These are phyloP conservation scores for Neoboletus subvelutipes DNA, from an alignment of 768 basidiomycete species.

Conservation along the genomic window DNA sequence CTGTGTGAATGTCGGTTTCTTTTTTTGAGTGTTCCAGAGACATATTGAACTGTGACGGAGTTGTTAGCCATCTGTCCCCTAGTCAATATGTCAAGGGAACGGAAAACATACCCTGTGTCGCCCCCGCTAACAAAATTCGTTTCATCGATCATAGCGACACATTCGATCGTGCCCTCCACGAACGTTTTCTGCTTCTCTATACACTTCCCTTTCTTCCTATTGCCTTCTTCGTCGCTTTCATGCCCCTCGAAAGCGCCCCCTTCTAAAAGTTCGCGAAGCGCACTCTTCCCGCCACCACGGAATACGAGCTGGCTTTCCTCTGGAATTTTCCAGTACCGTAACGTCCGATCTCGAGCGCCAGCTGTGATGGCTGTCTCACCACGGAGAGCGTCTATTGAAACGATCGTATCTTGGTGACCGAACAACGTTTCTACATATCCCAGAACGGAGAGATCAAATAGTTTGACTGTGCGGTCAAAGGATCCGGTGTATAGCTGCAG, in stretches of 20 bases:
- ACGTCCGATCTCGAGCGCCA: constrained; percentile 88
- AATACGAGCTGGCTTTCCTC: constrained; percentile 97
- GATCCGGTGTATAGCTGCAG: constrained; percentile 69
- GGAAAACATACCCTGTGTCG: constrained; percentile 78
- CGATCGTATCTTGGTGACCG: constrained; percentile 90
- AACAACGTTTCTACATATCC: constrained; percentile 96
- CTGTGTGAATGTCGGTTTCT: constrained; percentile 94
- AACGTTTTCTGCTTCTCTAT: constrained; percentile 41
- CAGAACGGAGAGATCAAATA: constrained; percentile 80
- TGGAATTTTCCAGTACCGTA: constrained; percentile 93
- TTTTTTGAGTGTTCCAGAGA: constrained; percentile 89
- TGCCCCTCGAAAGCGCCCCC: constrained; percentile 63
- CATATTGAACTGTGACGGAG: constrained; percentile 62
- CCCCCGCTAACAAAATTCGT: constrained; percentile 90
- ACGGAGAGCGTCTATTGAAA: constrained; percentile 75
- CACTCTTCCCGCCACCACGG: constrained; percentile 88
- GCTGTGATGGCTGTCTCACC: constrained; percentile 84
- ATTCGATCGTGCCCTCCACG: constrained; percentile 89
- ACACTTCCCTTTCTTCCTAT: constrained; percentile 34
- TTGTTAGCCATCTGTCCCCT: not conserved
- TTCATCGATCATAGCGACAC: constrained; percentile 94
- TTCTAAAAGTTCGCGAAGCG: constrained; percentile 76
- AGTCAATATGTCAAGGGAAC: not conserved
- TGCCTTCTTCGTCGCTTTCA: constrained; percentile 49
- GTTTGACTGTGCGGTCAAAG: constrained; percentile 85